A percentile compares a stretch with the other conserved stretches of the same genome.
Evolutionary conservation across 176 grass and related monocot species (phyloP).

Genomic region (Carex kokanica): DNA sequence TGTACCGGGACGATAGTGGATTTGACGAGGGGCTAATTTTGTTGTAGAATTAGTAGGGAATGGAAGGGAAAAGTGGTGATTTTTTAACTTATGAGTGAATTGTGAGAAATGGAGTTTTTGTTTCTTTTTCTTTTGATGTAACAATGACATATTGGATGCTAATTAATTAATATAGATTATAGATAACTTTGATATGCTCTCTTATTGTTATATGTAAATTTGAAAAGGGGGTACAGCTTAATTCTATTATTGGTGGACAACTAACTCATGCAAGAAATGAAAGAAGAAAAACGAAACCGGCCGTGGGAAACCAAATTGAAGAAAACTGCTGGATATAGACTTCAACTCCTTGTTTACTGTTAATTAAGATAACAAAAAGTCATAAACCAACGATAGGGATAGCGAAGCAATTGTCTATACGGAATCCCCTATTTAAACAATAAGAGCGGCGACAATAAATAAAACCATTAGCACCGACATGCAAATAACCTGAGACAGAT

Average conservation of each 20-base stretch:
- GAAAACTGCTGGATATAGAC: constrained; percentile 12
- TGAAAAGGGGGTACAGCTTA: not conserved
- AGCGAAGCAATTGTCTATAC: not conserved
- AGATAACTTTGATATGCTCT: not conserved
- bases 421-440: not conserved
- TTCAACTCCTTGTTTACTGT: not conserved
- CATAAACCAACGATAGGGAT: not conserved
- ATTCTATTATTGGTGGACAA: not conserved
- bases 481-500: no score
- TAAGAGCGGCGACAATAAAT: no score
- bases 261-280: not conserved
- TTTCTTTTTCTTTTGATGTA: not conserved
- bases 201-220: not conserved
- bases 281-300: not conserved
- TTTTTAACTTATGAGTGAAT: not conserved
- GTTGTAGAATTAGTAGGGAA: not conserved
- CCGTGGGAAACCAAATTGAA: not conserved
- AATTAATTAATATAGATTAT: not conserved
- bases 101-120: not conserved
- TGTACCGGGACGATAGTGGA: not conserved
- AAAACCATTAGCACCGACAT: no score
- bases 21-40: not conserved
- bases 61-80: not conserved
- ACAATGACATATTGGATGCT: not conserved
- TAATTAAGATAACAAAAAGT: not conserved